Evolutionary conservation across 2,329 filamentous ascomycete species (phyloP).

Genomic region (Gyromitra esculenta): DNA sequence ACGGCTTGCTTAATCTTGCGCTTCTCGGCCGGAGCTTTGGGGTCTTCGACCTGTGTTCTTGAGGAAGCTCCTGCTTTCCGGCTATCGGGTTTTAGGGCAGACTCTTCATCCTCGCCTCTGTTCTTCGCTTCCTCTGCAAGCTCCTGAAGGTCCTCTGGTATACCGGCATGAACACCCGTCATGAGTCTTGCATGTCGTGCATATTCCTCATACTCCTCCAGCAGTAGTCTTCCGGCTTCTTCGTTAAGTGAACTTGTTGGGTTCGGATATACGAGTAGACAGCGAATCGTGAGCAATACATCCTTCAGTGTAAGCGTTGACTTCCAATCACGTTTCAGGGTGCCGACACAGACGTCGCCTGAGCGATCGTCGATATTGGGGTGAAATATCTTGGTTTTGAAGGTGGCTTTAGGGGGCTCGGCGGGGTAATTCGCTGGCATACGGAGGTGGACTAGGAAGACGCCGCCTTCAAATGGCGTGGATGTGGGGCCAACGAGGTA

Average conservation of each 20-base stretch:
- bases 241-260: conserved; percentile 57
- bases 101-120: conserved; percentile 54
- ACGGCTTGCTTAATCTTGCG: conserved; percentile 48
- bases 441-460: conserved; percentile 56
- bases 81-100: conserved; percentile 14
- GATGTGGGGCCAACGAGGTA: conserved; percentile 56
- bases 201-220: conserved; percentile 56
- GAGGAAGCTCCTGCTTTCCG: conserved; percentile 15
- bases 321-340: conserved; percentile 57
- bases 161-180: conserved; percentile 56
- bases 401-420: conserved; percentile 57
- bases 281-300: conserved; percentile 57
- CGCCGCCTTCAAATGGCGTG: conserved; percentile 57
- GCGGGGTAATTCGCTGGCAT: conserved; percentile 56
- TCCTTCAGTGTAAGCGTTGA: conserved; percentile 56
- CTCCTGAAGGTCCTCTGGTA: conserved; percentile 54
- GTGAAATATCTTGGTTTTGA: conserved; percentile 58
- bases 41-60: conserved; percentile 17
- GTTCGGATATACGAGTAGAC: conserved; percentile 57
- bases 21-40: conserved; percentile 45
- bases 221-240: conserved; percentile 56
- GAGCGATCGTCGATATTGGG: conserved; percentile 57
- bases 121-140: conserved; percentile 55
- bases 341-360: conserved; percentile 58
- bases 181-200: conserved; percentile 56